Percentiles rank a stretch among this genome's conserved stretches.
These are phyloP conservation scores for Euryodendron excelsum DNA, from an alignment of 148 eudicot species.

Conservation along the genomic window DNA sequence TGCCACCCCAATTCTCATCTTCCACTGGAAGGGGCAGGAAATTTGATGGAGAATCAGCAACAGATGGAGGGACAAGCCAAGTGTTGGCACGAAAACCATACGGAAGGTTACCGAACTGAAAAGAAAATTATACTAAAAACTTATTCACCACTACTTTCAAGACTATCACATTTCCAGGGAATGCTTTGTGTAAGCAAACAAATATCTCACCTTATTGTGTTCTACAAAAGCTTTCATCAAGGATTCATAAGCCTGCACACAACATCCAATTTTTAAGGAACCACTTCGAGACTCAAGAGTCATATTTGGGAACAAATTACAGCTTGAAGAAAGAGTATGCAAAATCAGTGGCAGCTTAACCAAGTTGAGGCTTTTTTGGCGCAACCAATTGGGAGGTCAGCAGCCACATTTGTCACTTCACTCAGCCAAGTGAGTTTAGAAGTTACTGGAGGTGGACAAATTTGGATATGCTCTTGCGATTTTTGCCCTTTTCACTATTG, in stretches of 20 bases:
- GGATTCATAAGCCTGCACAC: slow-evolving; percentile 81
- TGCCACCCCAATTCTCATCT: slow-evolving; percentile 94
- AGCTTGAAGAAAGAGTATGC: slow-evolving; percentile 9
- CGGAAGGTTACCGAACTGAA: slow-evolving; percentile 99
- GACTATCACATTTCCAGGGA: not conserved
- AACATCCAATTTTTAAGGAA: not conserved
- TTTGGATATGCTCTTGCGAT: not conserved
- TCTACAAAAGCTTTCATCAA: slow-evolving; percentile 90
- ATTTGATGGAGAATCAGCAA: slow-evolving; percentile 60
- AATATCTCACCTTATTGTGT: slow-evolving; percentile 85
- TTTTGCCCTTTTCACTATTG: no score
- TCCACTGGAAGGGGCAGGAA: slow-evolving; percentile 68
- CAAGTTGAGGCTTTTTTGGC: no score
- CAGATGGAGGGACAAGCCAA: slow-evolving; percentile 86
- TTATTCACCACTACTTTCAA: slow-evolving; percentile 18
- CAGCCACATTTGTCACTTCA: no score
- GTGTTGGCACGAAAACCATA: slow-evolving; percentile 96
- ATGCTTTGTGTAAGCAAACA: slow-evolving; percentile 1
- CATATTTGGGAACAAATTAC: not conserved
- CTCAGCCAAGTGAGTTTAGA: no score
- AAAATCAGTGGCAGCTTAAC: no score
- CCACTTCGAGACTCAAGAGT: not conserved
- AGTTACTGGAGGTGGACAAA: no score
- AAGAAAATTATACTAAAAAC: slow-evolving; percentile 13
- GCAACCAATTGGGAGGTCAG: no score